Conservation (phyloP, 2,329 filamentous ascomycete species). For the Arthroderma sp. region DNA sequence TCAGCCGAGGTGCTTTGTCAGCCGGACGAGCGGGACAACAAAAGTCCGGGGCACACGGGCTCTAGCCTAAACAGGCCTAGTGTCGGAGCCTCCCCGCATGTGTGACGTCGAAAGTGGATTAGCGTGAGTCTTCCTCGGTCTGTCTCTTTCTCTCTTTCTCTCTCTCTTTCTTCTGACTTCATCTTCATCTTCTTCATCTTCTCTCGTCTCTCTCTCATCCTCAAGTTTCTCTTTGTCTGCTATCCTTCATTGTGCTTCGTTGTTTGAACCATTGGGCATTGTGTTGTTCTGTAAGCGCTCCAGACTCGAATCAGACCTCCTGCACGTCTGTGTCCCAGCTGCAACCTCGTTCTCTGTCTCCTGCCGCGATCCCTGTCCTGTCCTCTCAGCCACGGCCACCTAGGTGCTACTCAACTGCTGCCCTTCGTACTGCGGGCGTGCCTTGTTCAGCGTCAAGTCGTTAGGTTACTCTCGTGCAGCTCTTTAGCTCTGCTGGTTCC, state of each 20-base stretch:
- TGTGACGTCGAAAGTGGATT: not conserved
- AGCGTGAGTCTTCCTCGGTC: too few relatives aligned
- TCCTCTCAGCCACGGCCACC: conserved; percentile 1
- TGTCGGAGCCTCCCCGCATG: not conserved
- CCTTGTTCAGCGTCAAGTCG: too few relatives aligned
- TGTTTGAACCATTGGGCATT: not conserved
- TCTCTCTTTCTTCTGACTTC: not conserved
- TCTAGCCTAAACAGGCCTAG: conserved; percentile 2
- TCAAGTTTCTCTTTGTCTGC: not conserved
- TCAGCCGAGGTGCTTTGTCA: too few relatives aligned
- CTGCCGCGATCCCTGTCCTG: not conserved
- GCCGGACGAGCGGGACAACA: not conserved
- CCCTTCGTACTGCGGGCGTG: too few relatives aligned
- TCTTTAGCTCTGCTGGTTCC: conserved; percentile 1
- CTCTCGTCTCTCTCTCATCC: not conserved
- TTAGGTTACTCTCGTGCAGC: too few relatives aligned
- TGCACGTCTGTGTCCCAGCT: not conserved
- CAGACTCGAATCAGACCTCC: not conserved
- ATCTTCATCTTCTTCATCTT: conserved; percentile 5
- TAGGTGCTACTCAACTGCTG: too few relatives aligned
- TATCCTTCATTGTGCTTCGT: not conserved
- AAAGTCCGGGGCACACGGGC: not conserved
- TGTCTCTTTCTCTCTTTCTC: not conserved
- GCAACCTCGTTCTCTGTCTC: not conserved
- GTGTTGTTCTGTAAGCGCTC: not conserved